Evolutionary conservation across 164 flowering plant genomes (phyloP).

Genomic region (Aristolochia contorta): DNA sequence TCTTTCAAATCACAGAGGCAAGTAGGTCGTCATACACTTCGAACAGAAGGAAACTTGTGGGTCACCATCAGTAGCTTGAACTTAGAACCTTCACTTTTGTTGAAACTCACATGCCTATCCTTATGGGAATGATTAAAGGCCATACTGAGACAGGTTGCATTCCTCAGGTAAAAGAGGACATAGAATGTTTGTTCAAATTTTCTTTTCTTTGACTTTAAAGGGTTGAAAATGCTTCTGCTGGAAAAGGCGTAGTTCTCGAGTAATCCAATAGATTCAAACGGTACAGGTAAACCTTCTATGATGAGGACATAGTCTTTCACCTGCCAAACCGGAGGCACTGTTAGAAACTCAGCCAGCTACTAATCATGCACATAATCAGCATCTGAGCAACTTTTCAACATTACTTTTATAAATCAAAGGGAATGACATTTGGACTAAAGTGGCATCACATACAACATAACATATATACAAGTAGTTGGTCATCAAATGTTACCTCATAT

Average conservation of each 20-base stretch:
- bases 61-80: slow-evolving; percentile 51
- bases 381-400: background rate
- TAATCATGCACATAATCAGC: background rate
- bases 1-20: background rate
- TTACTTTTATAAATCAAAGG: no score
- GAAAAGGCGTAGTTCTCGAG: slow-evolving; percentile 31
- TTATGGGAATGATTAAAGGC: slow-evolving; percentile 14
- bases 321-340: slow-evolving; percentile 27
- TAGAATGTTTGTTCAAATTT: slow-evolving; percentile 21
- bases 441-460: no score
- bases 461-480: background rate
- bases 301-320: slow-evolving; percentile 41
- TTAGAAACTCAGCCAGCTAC: background rate
- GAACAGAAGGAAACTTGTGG: slow-evolving; percentile 60
- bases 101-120: slow-evolving; percentile 13
- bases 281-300: slow-evolving; percentile 44
- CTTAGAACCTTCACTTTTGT: slow-evolving; percentile 26
- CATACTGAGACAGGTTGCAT: slow-evolving; percentile 23
- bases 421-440: no score
- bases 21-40: slow-evolving; percentile 33
- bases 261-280: slow-evolving; percentile 13
- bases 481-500: slow-evolving; percentile 47
- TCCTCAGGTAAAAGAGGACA: slow-evolving; percentile 31
- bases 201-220: slow-evolving; percentile 12
- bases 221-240: slow-evolving; percentile 44